Conservation (phyloP, 495 filamentous ascomycete genomes). For the Tuber umbilicatum region DNA sequence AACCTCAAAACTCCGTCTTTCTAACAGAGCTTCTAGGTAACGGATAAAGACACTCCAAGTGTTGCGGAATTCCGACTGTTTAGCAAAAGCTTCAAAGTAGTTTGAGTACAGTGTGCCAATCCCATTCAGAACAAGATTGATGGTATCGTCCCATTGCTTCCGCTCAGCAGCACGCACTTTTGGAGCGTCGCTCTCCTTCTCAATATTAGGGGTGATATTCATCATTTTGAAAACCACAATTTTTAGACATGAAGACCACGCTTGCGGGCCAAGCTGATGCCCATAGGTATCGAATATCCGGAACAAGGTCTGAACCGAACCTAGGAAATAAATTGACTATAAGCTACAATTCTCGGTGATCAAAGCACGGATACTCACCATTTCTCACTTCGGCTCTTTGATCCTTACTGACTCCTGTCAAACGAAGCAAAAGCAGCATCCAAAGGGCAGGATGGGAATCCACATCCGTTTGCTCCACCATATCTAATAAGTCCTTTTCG, state of each 20-base stretch:
- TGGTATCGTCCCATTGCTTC: slow-evolving; percentile 41
- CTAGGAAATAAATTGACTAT: slow-evolving; percentile 34
- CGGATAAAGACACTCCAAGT: slow-evolving; percentile 65
- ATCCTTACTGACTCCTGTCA: slow-evolving; percentile 71
- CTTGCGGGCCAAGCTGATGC: slow-evolving; percentile 65
- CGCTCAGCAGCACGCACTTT: slow-evolving; percentile 35
- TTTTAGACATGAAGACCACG: slow-evolving; percentile 78
- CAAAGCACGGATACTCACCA: slow-evolving; percentile 47
- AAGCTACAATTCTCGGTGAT: slow-evolving; percentile 7
- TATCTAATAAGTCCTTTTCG: slow-evolving; percentile 48
- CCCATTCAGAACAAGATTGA: slow-evolving; percentile 41
- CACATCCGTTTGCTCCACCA: slow-evolving; percentile 50
- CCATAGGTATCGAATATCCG: slow-evolving; percentile 88
- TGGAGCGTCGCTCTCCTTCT: slow-evolving; percentile 3
- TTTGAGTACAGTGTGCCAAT: slow-evolving; percentile 43
- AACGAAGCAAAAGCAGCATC: slow-evolving; percentile 72
- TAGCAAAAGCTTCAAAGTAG: slow-evolving; percentile 41
- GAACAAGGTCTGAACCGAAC: slow-evolving; percentile 79
- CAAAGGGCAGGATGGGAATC: slow-evolving; percentile 63
- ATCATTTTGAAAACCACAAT: slow-evolving; percentile 73
- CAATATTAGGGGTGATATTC: slow-evolving; percentile 45
- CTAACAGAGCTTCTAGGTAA: slow-evolving; percentile 57
- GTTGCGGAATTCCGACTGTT: slow-evolving; percentile 39
- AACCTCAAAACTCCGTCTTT: slow-evolving; percentile 58
- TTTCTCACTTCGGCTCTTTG: slow-evolving; percentile 79